A percentile compares a stretch with the other conserved stretches of the same genome.
These are phyloP conservation scores for Aspergillus diversus DNA, from an alignment of 495 filamentous ascomycete species.

Conservation along the genomic window DNA sequence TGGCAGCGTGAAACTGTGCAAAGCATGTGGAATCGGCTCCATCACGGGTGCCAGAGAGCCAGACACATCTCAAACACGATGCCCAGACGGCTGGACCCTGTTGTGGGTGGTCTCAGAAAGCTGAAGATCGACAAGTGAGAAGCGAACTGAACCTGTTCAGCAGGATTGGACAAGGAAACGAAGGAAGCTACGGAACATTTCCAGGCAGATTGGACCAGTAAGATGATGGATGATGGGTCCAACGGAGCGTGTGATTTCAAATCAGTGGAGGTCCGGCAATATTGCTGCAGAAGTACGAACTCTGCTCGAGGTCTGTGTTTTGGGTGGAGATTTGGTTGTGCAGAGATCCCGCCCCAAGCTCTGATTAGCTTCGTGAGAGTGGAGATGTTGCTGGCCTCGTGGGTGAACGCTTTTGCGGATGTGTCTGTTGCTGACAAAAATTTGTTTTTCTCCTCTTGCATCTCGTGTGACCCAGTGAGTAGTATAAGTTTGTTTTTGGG, in stretches of 20 bases:
- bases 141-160: constrained; percentile 2
- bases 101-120: constrained; percentile 2
- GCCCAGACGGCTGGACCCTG: constrained; percentile 21
- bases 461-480: no score
- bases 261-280: background rate
- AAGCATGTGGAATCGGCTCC: background rate
- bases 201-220: constrained; percentile 3
- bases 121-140: constrained; percentile 18
- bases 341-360: background rate
- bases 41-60: constrained; percentile 1
- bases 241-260: background rate
- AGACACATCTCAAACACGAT: background rate
- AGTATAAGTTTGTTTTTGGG: no score
- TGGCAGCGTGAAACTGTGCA: background rate
- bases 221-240: constrained; percentile 2
- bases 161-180: background rate
- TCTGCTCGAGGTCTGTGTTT: constrained; percentile 7
- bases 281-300: constrained; percentile 6
- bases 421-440: background rate
- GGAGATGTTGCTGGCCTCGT: background rate
- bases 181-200: constrained; percentile 11
- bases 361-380: constrained; percentile 2
- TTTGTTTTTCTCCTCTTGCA: no score
- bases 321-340: constrained; percentile 1
- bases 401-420: background rate